phyloP scores from a whole-genome alignment of 768 basidiomycete genomes.

The Collybiopsis confluens region DNA sequence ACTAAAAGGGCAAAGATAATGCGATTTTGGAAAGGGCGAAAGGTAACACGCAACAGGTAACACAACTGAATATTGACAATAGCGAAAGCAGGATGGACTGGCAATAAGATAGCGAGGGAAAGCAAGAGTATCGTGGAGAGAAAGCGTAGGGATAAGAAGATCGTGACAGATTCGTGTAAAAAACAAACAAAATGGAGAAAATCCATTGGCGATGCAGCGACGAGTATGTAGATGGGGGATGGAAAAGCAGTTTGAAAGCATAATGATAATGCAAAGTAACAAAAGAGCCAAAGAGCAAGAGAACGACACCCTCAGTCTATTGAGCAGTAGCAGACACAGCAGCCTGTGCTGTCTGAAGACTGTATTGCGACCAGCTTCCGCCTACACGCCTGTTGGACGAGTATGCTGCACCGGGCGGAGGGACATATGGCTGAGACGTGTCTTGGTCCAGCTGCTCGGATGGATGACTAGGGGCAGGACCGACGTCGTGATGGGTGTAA shows the following conservation, averaged over 20 bases:
- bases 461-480: not conserved
- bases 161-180: not conserved
- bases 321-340: slow-evolving; percentile 16
- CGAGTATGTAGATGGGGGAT: not conserved
- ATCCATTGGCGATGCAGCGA: not conserved
- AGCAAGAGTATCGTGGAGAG: not conserved
- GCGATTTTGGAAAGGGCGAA: slow-evolving; percentile 10
- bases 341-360: slow-evolving; percentile 17
- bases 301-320: not conserved
- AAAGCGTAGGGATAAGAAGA: not conserved
- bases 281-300: not conserved
- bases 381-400: slow-evolving; percentile 51
- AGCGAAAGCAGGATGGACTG: not conserved
- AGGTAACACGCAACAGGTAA: slow-evolving; percentile 13
- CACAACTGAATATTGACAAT: slow-evolving; percentile 7
- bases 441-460: too few relatives aligned
- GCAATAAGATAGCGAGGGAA: not conserved
- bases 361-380: slow-evolving; percentile 41
- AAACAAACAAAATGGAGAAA: not conserved
- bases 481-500: not conserved
- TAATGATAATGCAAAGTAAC: slow-evolving; percentile 3
- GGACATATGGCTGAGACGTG: slow-evolving; percentile 49
- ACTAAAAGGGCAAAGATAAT: slow-evolving; percentile 10
- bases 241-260: slow-evolving; percentile 2
- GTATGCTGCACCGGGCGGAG: slow-evolving; percentile 50